A percentile compares a stretch with the other conserved stretches of the same genome.
Conservation (phyloP, 2,329 filamentous ascomycete species). For the Ceratocystis ficicola region DNA sequence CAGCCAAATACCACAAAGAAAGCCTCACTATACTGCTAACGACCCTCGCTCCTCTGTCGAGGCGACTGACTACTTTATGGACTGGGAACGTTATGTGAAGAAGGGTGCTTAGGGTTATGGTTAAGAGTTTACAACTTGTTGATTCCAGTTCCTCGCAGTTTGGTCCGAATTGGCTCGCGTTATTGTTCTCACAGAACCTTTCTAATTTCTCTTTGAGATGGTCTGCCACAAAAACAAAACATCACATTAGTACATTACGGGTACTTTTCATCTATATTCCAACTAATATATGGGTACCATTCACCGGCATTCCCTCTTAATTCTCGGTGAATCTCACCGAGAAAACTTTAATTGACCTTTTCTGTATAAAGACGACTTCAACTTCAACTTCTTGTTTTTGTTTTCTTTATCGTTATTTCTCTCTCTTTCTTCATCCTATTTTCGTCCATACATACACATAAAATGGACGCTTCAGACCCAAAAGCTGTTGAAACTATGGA, state of each 20-base stretch:
- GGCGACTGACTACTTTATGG: slow-evolving; percentile 4
- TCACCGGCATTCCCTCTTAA: no score
- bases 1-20: not conserved
- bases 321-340: slow-evolving; percentile 1
- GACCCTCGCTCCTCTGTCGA: not conserved
- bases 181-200: no score
- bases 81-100: not conserved
- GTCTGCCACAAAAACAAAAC: no score
- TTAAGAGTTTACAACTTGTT: not conserved
- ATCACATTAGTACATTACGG: no score
- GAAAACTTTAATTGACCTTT: slow-evolving; percentile 6
- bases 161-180: not conserved
- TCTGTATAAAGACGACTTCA: not conserved
- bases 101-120: not conserved
- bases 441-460: not conserved
- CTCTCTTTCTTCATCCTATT: not conserved
- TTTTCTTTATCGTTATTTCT: not conserved
- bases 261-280: no score
- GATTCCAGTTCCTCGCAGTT: not conserved
- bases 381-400: not conserved
- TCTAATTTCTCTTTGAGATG: no score
- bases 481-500: slow-evolving; percentile 25
- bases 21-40: slow-evolving; percentile 2
- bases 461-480: slow-evolving; percentile 8
- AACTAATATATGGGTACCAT: no score